These are phyloP conservation scores for Arthroderma sp. DNA, from an alignment of 2,329 filamentous ascomycete genomes.

Conservation along the genomic window DNA sequence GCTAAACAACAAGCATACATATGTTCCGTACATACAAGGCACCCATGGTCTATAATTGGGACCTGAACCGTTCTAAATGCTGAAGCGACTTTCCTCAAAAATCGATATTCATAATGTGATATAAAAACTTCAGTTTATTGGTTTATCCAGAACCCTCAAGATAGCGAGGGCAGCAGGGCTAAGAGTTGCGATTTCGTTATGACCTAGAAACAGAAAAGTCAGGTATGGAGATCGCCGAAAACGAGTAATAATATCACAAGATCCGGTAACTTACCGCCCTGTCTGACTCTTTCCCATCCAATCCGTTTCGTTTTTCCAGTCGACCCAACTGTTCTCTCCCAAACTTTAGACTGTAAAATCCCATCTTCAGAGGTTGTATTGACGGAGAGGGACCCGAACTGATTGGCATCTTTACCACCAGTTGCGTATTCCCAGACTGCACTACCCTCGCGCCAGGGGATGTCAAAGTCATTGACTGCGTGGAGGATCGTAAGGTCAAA, in stretches of 20 bases:
- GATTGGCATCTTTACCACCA: slow-evolving; percentile 15
- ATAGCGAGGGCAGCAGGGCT: slow-evolving; percentile 26
- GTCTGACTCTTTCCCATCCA: slow-evolving; percentile 30
- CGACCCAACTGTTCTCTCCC: slow-evolving; percentile 19
- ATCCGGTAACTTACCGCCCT: slow-evolving; percentile 25
- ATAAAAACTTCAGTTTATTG: slow-evolving; percentile 5
- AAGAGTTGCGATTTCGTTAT: slow-evolving; percentile 29
- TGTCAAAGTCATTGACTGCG: slow-evolving; percentile 67
- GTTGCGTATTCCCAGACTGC: slow-evolving; percentile 28
- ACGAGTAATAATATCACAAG: neutral
- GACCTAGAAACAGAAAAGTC: slow-evolving; percentile 16
- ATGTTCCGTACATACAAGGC: too few species aligned
- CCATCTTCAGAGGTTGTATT: slow-evolving; percentile 18
- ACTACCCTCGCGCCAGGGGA: slow-evolving; percentile 48
- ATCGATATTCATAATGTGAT: too few species aligned
- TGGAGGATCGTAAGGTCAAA: slow-evolving; percentile 63
- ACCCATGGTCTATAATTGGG: too few species aligned
- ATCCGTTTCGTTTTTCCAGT: slow-evolving; percentile 23
- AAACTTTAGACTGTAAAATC: slow-evolving; percentile 23
- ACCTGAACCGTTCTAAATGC: too few species aligned
- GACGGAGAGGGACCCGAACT: slow-evolving; percentile 19
- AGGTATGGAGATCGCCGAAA: too few species aligned
- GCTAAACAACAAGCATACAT: too few species aligned
- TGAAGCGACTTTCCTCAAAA: too few species aligned
- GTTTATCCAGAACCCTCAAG: slow-evolving; percentile 24